A percentile compares a stretch with the other conserved stretches of the same genome.
phyloP scores from a whole-genome alignment of 2,329 filamentous ascomycete species.

The Aspergillus pseudoglaucus region DNA sequence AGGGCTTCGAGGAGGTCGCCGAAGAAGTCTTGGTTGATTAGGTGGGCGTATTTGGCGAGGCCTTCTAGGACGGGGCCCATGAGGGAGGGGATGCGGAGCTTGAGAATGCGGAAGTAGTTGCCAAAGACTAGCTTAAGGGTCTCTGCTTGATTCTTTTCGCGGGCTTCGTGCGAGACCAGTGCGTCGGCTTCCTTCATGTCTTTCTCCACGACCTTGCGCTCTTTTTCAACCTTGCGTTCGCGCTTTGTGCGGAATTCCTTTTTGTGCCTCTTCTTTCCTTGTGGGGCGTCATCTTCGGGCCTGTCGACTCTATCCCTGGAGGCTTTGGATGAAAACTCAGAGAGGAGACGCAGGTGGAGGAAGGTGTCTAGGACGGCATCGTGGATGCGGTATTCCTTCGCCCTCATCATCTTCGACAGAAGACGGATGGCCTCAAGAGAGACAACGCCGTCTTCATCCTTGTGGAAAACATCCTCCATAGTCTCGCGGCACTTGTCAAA shows the following conservation, averaged over 20 bases:
- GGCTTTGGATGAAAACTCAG: conserved; percentile 78
- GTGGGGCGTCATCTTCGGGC: conserved; percentile 35
- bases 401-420: conserved; percentile 92
- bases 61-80: conserved; percentile 98
- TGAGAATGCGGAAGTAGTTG: conserved; percentile 89
- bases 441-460: conserved; percentile 84
- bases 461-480: conserved; percentile 71
- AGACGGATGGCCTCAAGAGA: conserved; percentile 80
- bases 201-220: conserved; percentile 81
- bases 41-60: conserved; percentile 83
- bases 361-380: conserved; percentile 87
- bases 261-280: conserved; percentile 64
- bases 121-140: conserved; percentile 94
- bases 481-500: conserved; percentile 72
- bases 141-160: conserved; percentile 89
- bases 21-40: conserved; percentile 99
- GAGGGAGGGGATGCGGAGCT: conserved; percentile 69
- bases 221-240: conserved; percentile 72
- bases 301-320: conserved; percentile 72
- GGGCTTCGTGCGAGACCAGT: conserved; percentile 82
- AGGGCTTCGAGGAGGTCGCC: conserved; percentile 90
- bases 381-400: conserved; percentile 71
- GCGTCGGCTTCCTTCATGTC: conserved; percentile 92
- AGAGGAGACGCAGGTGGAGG: conserved; percentile 77
- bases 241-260: conserved; percentile 85